Evolutionary conservation across 2,329 filamentous ascomycete genomes (phyloP).

Genomic region (Aspergillus sp.): DNA sequence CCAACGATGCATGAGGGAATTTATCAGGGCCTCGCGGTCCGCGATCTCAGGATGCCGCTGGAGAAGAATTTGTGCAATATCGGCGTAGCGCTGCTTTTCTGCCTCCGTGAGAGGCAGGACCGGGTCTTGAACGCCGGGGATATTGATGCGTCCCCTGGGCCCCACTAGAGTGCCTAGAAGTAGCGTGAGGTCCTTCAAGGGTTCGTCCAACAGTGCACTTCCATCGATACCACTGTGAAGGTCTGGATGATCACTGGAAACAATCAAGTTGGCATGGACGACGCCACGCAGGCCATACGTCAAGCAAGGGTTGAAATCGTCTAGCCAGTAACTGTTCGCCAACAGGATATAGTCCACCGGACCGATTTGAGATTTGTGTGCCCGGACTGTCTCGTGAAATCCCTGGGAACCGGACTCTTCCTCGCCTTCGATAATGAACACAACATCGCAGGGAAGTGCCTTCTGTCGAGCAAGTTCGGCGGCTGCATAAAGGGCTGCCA

Average conservation of each 20-base stretch:
- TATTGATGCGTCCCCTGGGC: constrained; percentile 73
- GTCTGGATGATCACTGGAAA: constrained; percentile 83
- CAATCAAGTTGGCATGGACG: constrained; percentile 84
- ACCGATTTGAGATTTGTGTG: constrained; percentile 81
- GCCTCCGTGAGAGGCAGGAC: constrained; percentile 72
- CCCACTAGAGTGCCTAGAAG: constrained; percentile 81
- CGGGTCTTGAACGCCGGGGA: constrained; percentile 85
- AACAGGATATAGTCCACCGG: constrained; percentile 90
- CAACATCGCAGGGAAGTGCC: constrained; percentile 77
- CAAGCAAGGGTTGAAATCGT: constrained; percentile 90
- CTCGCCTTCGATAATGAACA: constrained; percentile 95
- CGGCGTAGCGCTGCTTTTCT: constrained; percentile 78
- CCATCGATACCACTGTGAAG: constrained; percentile 97
- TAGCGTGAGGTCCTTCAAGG: constrained; percentile 84
- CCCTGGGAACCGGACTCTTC: constrained; percentile 93
- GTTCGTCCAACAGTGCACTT: constrained; percentile 84
- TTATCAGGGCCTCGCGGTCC: constrained; percentile 69
- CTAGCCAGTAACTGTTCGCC: constrained; percentile 98
- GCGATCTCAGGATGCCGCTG: constrained; percentile 66
- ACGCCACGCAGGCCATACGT: constrained; percentile 94
- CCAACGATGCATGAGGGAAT: constrained; percentile 89
- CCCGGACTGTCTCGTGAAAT: constrained; percentile 78
- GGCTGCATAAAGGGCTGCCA: constrained; percentile 91
- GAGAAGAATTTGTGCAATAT: constrained; percentile 76
- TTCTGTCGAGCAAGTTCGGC: constrained; percentile 86